Evolutionary conservation across 257 asterid genomes (phyloP).

Genomic region (Vinca minor): DNA sequence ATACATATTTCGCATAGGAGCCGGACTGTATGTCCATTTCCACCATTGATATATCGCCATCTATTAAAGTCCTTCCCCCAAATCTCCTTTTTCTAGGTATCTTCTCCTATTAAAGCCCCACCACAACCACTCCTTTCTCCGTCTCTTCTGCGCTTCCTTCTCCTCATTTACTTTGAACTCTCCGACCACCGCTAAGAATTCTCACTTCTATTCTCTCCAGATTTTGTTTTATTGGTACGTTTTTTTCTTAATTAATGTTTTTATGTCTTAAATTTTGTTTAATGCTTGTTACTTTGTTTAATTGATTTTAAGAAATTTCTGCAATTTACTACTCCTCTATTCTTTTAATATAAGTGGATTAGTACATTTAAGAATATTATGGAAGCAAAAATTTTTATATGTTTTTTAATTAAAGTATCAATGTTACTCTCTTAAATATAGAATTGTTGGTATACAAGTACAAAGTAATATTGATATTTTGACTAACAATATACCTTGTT

Average conservation of each 20-base stretch:
- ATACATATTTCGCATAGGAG: no score
- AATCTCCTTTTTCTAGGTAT: constrained; percentile 27
- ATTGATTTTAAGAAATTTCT: not conserved
- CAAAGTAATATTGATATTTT: no score
- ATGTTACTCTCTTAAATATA: no score
- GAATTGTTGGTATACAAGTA: no score
- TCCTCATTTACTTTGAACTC: not conserved
- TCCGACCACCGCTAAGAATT: not conserved
- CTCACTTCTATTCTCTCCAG: not conserved
- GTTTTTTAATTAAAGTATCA: no score
- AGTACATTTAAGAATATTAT: no score
- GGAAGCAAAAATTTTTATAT: no score
- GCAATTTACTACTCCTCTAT: not conserved
- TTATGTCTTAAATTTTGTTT: no score
- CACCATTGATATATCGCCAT: constrained; percentile 35
- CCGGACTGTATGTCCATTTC: constrained; percentile 19
- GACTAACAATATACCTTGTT: no score
- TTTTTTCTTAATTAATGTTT: not conserved
- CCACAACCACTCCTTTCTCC: constrained; percentile 3
- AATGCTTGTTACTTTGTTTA: no score
- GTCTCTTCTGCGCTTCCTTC: no score
- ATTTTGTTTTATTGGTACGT: constrained; percentile 8
- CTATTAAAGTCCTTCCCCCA: not conserved
- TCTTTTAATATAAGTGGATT: no score
- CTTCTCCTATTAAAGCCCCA: constrained; percentile 12